These are phyloP conservation scores for Paramecium primaurelia DNA, from an alignment of 73 alveolate genomes.

Conservation along the genomic window DNA sequence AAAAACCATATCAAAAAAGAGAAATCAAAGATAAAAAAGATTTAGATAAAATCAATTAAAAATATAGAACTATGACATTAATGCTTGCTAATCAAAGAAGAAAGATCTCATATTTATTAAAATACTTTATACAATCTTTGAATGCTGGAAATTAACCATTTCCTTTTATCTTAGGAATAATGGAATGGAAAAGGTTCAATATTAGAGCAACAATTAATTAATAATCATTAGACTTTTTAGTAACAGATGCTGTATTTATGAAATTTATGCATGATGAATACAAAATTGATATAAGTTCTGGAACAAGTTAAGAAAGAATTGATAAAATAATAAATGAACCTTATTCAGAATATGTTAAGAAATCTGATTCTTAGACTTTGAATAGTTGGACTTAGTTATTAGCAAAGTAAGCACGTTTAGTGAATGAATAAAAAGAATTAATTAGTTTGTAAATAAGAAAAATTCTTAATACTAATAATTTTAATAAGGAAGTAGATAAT, in stretches of 20 bases:
- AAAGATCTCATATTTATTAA: neutral
- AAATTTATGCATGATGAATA: conserved; percentile 4
- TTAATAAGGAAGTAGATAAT: conserved; percentile 8
- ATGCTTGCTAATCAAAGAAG: neutral
- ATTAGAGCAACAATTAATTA: neutral
- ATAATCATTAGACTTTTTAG: neutral
- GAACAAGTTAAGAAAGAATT: neutral
- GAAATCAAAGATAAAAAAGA: neutral
- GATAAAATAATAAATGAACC: neutral
- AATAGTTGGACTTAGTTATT: neutral
- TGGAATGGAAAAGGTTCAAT: neutral
- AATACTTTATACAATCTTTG: neutral
- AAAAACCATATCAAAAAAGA: neutral
- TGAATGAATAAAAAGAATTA: neutral
- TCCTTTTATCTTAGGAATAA: neutral
- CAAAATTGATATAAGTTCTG: neutral
- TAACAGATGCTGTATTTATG: neutral
- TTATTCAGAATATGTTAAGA: neutral
- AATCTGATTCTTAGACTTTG: neutral
- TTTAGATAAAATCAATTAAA: neutral
- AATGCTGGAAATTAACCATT: neutral
- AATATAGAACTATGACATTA: neutral
- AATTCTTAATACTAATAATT: neutral
- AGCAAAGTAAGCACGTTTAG: neutral
- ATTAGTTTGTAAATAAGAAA: neutral